Evolutionary conservation across 23 red algal species (phyloP), one percentile per base, ranked within the genome.

Genomic region (Gracilaria gracilis): DNA sequence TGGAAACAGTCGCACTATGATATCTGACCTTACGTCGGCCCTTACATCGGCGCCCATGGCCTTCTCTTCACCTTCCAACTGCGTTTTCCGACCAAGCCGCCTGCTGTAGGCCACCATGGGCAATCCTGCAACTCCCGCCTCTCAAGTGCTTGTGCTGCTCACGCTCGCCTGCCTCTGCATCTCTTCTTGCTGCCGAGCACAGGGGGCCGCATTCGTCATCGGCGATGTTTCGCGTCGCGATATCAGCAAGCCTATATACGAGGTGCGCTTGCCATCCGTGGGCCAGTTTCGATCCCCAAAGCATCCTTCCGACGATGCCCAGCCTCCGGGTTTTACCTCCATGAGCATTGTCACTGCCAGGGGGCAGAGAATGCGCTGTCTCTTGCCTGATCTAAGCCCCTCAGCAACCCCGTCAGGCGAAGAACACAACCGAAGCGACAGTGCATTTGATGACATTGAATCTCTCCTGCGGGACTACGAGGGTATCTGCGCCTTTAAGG

Each of bases 371-470:
- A 92, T 92, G 89, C 77, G 78, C 49, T 92, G 89, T 64, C 62
- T 83, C 16, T 42, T 92, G 40, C 89, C 89, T n/a, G 83, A 87
- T n/a, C 53, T 49, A 0, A 24, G 11, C 14, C 80, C 89, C 14
- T 79, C 87, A 13, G 31, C 28, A 24, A 48, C 38, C 27, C 72
- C 87, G 4, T 57, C 87, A 19, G 21, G 9, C 37, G 23, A 69
- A 51, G 37, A n/a, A 5, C 23, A 57, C n/a, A 4, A 33, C 6
- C 36, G n/a, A 37, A 64, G 72, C 32, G 79, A 83, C 23, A 47
- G 33, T 33, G 28, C n/a, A 54, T 94, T 94, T 40, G 82, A 87
- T 76, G 92, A 87, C 51, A 87, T 94, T 47, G 92, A 94, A 32
- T 31, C 58, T 31, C 55, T 94, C 21, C 37, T 94, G 58, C 19